phyloP scores from a whole-genome alignment of 2,329 filamentous ascomycete genomes.

The Colletotrichum karsti region DNA sequence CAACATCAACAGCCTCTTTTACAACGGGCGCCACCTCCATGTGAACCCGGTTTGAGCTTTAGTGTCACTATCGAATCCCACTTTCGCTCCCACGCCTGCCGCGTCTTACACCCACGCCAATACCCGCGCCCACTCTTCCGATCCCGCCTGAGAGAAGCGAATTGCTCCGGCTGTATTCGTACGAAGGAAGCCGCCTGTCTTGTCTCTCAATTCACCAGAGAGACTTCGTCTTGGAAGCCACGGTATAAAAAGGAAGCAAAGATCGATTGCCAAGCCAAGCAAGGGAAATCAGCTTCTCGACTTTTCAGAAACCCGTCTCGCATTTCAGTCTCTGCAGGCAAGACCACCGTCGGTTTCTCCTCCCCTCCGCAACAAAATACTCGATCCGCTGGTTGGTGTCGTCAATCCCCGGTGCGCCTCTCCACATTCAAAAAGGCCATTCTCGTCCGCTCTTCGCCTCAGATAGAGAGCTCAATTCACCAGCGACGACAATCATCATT shows the following conservation, averaged over 20 bases:
- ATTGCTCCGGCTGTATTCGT: not conserved
- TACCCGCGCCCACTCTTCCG: conserved; percentile 7
- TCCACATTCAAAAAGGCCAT: conserved; percentile 15
- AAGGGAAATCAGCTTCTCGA: conserved; percentile 27
- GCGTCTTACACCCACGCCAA: conserved; percentile 12
- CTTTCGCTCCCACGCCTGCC: conserved; percentile 6
- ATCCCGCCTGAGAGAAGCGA: not conserved
- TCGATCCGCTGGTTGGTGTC: not conserved
- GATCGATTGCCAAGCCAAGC: conserved; percentile 24
- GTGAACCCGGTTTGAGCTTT: conserved; percentile 9
- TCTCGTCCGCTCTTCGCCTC: conserved; percentile 2
- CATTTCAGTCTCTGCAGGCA: not conserved
- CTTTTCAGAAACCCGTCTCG: conserved; percentile 5
- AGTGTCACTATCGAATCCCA: conserved; percentile 13
- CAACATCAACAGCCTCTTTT: conserved; percentile 7
- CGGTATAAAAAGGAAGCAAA: not conserved
- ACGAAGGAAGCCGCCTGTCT: not conserved
- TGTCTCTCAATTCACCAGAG: not conserved
- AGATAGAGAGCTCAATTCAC: not conserved
- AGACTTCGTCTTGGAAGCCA: not conserved
- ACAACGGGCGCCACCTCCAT: conserved; percentile 13
- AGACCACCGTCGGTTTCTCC: not conserved
- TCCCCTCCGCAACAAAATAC: not conserved
- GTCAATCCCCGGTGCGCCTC: conserved; percentile 6
- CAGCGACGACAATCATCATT: conserved; percentile 1